These are phyloP conservation scores for Cordyceps militaris DNA, from an alignment of 2,329 filamentous ascomycete species.

Conservation along the genomic window DNA sequence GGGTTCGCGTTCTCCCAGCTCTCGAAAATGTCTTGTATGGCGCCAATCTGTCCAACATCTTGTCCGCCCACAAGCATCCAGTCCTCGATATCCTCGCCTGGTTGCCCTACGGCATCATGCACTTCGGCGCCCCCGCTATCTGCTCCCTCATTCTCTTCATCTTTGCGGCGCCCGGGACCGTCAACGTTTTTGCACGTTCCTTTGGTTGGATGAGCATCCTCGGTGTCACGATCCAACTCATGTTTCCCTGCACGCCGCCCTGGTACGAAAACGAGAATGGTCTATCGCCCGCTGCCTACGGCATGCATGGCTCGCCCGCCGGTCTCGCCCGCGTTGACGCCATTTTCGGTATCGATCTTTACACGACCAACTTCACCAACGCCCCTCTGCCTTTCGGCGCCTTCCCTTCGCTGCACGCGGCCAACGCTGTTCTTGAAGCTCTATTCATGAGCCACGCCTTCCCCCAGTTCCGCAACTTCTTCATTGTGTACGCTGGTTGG, in stretches of 20 bases:
- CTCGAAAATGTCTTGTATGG: slow-evolving; percentile 96
- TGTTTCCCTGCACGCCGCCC: slow-evolving; percentile 89
- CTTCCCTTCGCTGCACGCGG: slow-evolving; percentile 89
- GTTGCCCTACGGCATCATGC: slow-evolving; percentile 86
- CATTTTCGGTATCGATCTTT: slow-evolving; percentile 85
- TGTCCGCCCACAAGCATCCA: slow-evolving; percentile 80
- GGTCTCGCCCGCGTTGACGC: slow-evolving; percentile 83
- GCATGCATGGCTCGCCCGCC: slow-evolving; percentile 81
- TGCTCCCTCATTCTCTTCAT: slow-evolving; percentile 76
- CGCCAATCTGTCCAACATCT: slow-evolving; percentile 90
- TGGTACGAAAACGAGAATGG: slow-evolving; percentile 97
- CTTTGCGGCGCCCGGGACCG: slow-evolving; percentile 78
- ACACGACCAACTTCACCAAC: slow-evolving; percentile 85
- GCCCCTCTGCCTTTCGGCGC: slow-evolving; percentile 91
- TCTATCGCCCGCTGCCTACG: slow-evolving; percentile 84
- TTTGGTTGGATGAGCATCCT: slow-evolving; percentile 91
- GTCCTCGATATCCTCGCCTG: slow-evolving; percentile 83
- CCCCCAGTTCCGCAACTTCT: slow-evolving; percentile 71
- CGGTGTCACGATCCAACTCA: slow-evolving; percentile 79
- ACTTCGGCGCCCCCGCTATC: slow-evolving; percentile 80
- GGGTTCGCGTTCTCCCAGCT: slow-evolving; percentile 89
- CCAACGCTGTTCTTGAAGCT: slow-evolving; percentile 79
- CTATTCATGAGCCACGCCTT: slow-evolving; percentile 92
- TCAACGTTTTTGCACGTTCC: slow-evolving; percentile 74
- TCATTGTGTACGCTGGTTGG: slow-evolving; percentile 81